A percentile compares a stretch with the other conserved stretches of the same genome.
Conservation (phyloP, 257 asterid species). For the Solanum virginianum region DNA sequence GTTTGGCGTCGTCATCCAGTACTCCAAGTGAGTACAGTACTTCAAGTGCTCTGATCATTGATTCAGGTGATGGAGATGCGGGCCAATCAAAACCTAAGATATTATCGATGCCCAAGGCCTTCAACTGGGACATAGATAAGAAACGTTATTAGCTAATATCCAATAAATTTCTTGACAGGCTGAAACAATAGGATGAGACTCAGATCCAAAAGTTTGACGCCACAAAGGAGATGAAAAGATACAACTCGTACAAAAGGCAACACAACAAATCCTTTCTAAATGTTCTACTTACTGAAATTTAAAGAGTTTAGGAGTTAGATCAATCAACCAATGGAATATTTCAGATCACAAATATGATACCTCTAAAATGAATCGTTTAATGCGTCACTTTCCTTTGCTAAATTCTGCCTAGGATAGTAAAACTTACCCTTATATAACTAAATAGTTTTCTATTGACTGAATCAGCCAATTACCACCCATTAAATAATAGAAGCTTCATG, state of each 20-base stretch:
- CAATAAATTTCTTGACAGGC: neutral
- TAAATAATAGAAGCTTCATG: neutral
- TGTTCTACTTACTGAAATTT: neutral
- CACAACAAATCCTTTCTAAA: neutral
- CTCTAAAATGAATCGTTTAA: neutral
- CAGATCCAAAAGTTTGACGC: neutral
- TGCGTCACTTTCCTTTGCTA: neutral
- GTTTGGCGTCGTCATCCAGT: conserved; percentile 84
- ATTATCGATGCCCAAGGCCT: conserved; percentile 90
- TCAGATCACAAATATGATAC: neutral
- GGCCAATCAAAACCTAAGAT: conserved; percentile 96
- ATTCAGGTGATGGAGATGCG: conserved; percentile 91
- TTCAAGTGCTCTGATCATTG: conserved; percentile 94
- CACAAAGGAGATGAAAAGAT: neutral
- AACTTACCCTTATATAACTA: neutral
- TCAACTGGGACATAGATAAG: conserved; percentile 42
- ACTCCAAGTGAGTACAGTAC: conserved; percentile 85
- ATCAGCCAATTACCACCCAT: neutral
- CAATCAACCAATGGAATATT: neutral
- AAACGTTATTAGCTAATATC: neutral
- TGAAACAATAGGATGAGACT: neutral
- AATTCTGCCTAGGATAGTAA: neutral
- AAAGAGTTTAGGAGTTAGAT: neutral
- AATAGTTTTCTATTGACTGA: neutral
- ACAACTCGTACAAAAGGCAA: neutral